Evolutionary conservation across 805 yeast genomes (phyloP).

Genomic region (Candida nemodendra): DNA sequence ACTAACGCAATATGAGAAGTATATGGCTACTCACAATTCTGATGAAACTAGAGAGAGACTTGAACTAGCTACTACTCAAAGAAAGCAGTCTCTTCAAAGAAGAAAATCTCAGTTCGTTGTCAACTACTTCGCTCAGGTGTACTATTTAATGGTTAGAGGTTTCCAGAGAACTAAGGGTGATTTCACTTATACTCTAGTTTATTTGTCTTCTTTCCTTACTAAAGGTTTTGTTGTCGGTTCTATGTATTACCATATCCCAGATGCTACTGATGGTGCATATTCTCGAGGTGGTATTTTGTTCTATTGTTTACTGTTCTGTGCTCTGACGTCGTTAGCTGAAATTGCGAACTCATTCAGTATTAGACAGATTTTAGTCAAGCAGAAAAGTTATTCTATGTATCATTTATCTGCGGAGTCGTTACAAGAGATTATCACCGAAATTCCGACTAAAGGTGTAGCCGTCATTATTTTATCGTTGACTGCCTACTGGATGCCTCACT

Average conservation of each 20-base stretch:
- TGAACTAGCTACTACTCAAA: constrained; percentile 39
- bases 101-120: constrained; percentile 36
- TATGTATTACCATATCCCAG: constrained; percentile 51
- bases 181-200: constrained; percentile 53
- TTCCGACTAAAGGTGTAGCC: constrained; percentile 56
- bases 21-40: constrained; percentile 35
- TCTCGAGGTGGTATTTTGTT: constrained; percentile 63
- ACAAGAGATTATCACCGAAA: constrained; percentile 58
- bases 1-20: constrained; percentile 39
- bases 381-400: constrained; percentile 61
- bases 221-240: constrained; percentile 64
- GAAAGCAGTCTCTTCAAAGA: constrained; percentile 39
- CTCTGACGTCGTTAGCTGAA: constrained; percentile 62
- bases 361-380: constrained; percentile 63
- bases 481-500: constrained; percentile 51
- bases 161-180: constrained; percentile 60
- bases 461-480: constrained; percentile 46
- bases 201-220: constrained; percentile 51
- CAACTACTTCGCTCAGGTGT: constrained; percentile 49
- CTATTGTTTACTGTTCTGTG: constrained; percentile 59
- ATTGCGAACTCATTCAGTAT: constrained; percentile 58
- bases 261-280: constrained; percentile 54
- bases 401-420: constrained; percentile 64
- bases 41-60: constrained; percentile 41
- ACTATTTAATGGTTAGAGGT: constrained; percentile 54